phyloP scores from a whole-genome alignment of 768 basidiomycete species.

The Termitomyces sp. region DNA sequence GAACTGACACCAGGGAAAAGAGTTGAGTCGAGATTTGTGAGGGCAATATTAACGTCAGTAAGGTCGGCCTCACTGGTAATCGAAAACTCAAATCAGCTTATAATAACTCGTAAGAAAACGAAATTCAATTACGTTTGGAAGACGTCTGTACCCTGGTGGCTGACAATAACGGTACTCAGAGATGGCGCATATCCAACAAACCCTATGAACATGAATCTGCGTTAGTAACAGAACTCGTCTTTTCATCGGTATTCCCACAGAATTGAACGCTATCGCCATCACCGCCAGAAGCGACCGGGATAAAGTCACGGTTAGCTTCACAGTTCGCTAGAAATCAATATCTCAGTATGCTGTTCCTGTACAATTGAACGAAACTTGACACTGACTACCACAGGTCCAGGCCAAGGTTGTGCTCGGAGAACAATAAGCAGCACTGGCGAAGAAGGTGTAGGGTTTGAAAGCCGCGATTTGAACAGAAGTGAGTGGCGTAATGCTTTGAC shows the following conservation, averaged over 20 bases:
- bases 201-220: slow-evolving; percentile 4
- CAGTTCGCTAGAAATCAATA: slow-evolving; percentile 29
- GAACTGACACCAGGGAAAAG: slow-evolving; percentile 45
- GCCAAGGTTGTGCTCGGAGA: slow-evolving; percentile 33
- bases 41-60: slow-evolving; percentile 33
- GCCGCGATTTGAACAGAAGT: slow-evolving; percentile 34
- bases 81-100: background rate
- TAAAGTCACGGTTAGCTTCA: slow-evolving; percentile 35
- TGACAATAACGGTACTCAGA: slow-evolving; percentile 34
- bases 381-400: slow-evolving; percentile 52
- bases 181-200: slow-evolving; percentile 27
- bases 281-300: slow-evolving; percentile 42
- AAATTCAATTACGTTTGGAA: slow-evolving; percentile 23
- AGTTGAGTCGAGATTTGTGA: slow-evolving; percentile 27
- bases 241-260: slow-evolving; percentile 25
- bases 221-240: background rate
- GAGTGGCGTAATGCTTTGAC: slow-evolving; percentile 35
- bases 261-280: slow-evolving; percentile 33
- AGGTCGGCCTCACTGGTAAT: slow-evolving; percentile 29
- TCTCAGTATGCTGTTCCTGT: background rate
- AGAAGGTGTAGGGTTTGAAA: slow-evolving; percentile 45
- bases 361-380: background rate
- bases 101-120: background rate
- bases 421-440: slow-evolving; percentile 52
- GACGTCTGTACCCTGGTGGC: slow-evolving; percentile 39